Evolutionary conservation across 192 early-diverging fungal species (phyloP).

Genomic region (Phlyctochytrium bullatum): DNA sequence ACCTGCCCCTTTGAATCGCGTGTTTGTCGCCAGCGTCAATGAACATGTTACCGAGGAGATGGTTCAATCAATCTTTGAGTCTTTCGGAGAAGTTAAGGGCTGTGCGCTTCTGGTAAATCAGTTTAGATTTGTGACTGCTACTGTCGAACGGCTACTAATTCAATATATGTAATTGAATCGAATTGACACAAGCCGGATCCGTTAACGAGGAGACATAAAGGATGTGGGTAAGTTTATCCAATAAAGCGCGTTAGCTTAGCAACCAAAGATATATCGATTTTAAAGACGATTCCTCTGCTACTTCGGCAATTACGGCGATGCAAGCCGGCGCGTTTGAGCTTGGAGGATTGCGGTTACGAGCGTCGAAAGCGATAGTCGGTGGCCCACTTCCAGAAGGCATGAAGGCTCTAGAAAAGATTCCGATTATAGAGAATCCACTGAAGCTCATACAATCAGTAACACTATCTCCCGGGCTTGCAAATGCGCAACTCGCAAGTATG

Average conservation of each 20-base stretch:
- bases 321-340: slow-evolving; percentile 73
- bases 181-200: slow-evolving; percentile 61
- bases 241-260: no score
- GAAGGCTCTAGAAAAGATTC: slow-evolving; percentile 64
- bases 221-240: slow-evolving; percentile 63
- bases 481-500: no score
- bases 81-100: slow-evolving; percentile 74
- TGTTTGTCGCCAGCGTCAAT: slow-evolving; percentile 86
- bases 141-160: no score
- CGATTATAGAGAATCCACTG: neutral
- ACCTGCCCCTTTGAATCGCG: slow-evolving; percentile 58
- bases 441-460: neutral
- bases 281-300: slow-evolving; percentile 40
- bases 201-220: slow-evolving; percentile 67
- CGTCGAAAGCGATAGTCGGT: slow-evolving; percentile 68
- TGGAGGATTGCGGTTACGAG: slow-evolving; percentile 67
- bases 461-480: no score
- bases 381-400: slow-evolving; percentile 78
- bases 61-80: slow-evolving; percentile 74
- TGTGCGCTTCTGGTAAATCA: slow-evolving; percentile 71
- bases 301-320: slow-evolving; percentile 67
- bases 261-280: slow-evolving; percentile 75
- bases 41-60: slow-evolving; percentile 71
- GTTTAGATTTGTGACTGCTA: no score
- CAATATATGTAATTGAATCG: neutral